These are phyloP conservation scores for Plasmopara viticola DNA, from an alignment of 352 stramenopile species.

Conservation along the genomic window DNA sequence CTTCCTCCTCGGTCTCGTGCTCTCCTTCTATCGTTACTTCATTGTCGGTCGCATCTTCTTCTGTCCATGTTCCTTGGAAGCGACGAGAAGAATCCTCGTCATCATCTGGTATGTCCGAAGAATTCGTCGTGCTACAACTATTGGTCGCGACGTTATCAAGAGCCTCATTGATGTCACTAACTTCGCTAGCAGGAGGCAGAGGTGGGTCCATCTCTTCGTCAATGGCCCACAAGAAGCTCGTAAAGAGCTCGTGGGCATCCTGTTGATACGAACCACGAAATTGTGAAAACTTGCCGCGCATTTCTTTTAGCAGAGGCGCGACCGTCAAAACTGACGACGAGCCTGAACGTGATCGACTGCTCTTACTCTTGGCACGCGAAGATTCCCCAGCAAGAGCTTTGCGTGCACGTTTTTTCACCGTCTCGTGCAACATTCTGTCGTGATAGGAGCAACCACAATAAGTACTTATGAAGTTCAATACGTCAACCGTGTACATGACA, in stretches of 20 bases:
- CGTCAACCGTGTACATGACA: not conserved
- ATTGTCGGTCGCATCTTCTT: conserved; percentile 21
- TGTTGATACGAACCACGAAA: conserved; percentile 96
- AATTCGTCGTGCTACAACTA: conserved; percentile 18
- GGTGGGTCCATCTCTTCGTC: conserved; percentile 65
- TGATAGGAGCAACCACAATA: conserved; percentile 1
- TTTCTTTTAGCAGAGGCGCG: conserved; percentile 52
- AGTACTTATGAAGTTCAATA: not conserved
- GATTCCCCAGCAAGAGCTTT: conserved; percentile 19
- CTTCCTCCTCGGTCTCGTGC: conserved; percentile 21
- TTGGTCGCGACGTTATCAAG: conserved; percentile 19
- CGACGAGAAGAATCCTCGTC: conserved; percentile 18
- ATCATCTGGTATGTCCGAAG: conserved; percentile 23
- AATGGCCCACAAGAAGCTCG: conserved; percentile 88
- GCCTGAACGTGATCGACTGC: conserved; percentile 12
- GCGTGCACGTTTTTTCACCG: conserved; percentile 44
- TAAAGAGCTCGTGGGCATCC: conserved; percentile 94
- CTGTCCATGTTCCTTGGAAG: conserved; percentile 9
- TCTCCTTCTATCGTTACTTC: conserved; percentile 13
- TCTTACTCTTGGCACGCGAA: conserved; percentile 19
- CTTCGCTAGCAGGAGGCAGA: conserved; percentile 3
- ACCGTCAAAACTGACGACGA: conserved; percentile 50
- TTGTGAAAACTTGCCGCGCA: conserved; percentile 81
- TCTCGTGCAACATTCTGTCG: conserved; percentile 49
- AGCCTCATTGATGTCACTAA: conserved; percentile 8